phyloP scores from a whole-genome alignment of 345 rosid genomes.

The Eucalyptus virginea region DNA sequence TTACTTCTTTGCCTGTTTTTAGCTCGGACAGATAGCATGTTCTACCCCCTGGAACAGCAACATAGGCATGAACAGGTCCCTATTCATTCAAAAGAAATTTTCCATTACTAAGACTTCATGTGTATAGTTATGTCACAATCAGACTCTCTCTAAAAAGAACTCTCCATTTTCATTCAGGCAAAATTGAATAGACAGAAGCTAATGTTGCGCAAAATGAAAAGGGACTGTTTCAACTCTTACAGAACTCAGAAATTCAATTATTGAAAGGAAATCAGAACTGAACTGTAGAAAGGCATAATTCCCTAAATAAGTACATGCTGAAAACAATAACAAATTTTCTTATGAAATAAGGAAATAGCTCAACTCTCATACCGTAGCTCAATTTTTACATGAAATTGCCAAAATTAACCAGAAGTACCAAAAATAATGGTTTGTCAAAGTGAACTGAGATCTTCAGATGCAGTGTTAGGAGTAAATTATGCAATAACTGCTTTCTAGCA shows the following conservation, averaged over 20 bases:
- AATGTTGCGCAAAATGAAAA: neutral
- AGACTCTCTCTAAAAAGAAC: neutral
- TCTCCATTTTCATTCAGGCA: neutral
- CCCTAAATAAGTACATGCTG: neutral
- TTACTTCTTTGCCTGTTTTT: constrained; percentile 64
- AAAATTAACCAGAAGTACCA: neutral
- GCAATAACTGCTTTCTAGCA: neutral
- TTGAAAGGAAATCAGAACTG: neutral
- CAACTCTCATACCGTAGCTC: neutral
- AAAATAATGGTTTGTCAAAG: neutral
- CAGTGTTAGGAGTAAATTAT: neutral
- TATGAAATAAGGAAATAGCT: neutral
- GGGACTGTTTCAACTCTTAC: neutral
- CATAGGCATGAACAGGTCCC: constrained; percentile 91
- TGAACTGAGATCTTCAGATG: neutral
- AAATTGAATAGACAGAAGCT: neutral
- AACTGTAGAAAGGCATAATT: neutral
- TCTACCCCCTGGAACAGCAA: constrained; percentile 69
- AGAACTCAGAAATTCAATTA: neutral
- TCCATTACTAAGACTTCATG: neutral
- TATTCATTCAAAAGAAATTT: neutral
- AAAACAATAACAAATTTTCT: neutral
- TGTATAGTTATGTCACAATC: neutral
- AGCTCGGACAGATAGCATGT: constrained; percentile 87
- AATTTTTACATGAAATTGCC: neutral